Percentiles rank a stretch among this genome's conserved stretches.
Evolutionary conservation across 768 basidiomycete genomes (phyloP).

Genomic region (Plicaturopsis crispa): DNA sequence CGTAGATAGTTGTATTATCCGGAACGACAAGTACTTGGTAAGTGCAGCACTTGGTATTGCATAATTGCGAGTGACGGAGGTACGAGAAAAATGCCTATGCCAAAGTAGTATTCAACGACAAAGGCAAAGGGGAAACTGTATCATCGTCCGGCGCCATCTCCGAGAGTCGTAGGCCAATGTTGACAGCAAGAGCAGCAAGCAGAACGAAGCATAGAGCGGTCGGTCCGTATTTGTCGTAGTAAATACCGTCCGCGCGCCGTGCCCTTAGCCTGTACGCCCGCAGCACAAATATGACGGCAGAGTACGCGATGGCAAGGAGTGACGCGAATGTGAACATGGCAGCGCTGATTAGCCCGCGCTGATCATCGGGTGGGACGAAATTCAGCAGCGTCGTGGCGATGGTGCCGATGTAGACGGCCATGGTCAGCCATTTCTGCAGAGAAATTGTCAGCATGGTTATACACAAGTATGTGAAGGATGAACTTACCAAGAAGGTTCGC

Average conservation of each 20-base stretch:
- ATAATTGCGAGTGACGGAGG: too few species aligned
- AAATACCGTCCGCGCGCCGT: slow-evolving; percentile 70
- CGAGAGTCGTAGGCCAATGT: slow-evolving; percentile 60
- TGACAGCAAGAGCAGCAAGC: slow-evolving; percentile 62
- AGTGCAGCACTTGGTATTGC: too few species aligned
- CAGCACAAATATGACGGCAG: slow-evolving; percentile 73
- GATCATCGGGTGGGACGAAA: slow-evolving; percentile 68
- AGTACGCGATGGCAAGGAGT: slow-evolving; percentile 81
- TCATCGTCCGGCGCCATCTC: slow-evolving; percentile 42
- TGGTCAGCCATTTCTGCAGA: slow-evolving; percentile 81
- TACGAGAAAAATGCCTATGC: too few species aligned
- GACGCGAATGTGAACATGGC: slow-evolving; percentile 87
- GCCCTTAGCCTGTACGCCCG: slow-evolving; percentile 63
- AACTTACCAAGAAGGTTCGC: slow-evolving; percentile 83
- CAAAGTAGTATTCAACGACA: too few species aligned
- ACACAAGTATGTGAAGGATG: neutral
- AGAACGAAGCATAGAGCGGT: slow-evolving; percentile 66
- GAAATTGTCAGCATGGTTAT: neutral
- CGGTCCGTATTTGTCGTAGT: slow-evolving; percentile 88
- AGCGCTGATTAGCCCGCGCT: slow-evolving; percentile 78
- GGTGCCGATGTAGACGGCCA: slow-evolving; percentile 78
- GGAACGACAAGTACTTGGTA: too few species aligned
- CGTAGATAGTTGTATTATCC: too few species aligned
- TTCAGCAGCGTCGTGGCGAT: slow-evolving; percentile 89
- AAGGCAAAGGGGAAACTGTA: too few species aligned